A percentile compares a stretch with the other conserved stretches of the same genome.
Conservation (phyloP, 75 land plant genomes). For the Pseudotsuga menziesii region DNA sequence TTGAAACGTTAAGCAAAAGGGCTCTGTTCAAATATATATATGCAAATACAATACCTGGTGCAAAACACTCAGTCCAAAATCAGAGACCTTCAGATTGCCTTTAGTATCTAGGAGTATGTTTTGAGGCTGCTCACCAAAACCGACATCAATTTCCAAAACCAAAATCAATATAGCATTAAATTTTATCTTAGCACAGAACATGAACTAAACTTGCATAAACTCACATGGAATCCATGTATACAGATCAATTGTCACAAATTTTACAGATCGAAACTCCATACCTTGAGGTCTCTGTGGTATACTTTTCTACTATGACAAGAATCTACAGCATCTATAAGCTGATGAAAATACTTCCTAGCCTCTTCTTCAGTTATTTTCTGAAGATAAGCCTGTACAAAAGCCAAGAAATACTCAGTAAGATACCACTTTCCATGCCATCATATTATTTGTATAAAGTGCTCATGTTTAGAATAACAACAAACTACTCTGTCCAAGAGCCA, state of each 20-base stretch:
- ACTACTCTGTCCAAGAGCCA: background rate
- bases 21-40: no score
- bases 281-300: slow-evolving; percentile 64
- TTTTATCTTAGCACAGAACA: background rate
- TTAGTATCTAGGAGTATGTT: slow-evolving; percentile 18
- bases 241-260: background rate
- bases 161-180: background rate
- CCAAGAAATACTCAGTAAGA: background rate
- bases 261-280: slow-evolving; percentile 5
- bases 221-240: background rate
- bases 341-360: slow-evolving; percentile 56
- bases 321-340: slow-evolving; percentile 62
- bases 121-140: slow-evolving; percentile 17
- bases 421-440: no score
- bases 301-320: slow-evolving; percentile 57
- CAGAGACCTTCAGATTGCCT: slow-evolving; percentile 27
- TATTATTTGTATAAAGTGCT: no score
- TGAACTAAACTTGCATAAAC: background rate
- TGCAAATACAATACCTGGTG: slow-evolving; percentile 9
- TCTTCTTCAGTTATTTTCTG: slow-evolving; percentile 31
- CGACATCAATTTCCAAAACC: background rate
- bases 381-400: slow-evolving; percentile 13
- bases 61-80: slow-evolving; percentile 31
- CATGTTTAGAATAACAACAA: background rate
- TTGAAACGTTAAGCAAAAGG: no score